Base-by-base conservation (phyloP, 306 rosid species). In the Glycine soja region DNA sequence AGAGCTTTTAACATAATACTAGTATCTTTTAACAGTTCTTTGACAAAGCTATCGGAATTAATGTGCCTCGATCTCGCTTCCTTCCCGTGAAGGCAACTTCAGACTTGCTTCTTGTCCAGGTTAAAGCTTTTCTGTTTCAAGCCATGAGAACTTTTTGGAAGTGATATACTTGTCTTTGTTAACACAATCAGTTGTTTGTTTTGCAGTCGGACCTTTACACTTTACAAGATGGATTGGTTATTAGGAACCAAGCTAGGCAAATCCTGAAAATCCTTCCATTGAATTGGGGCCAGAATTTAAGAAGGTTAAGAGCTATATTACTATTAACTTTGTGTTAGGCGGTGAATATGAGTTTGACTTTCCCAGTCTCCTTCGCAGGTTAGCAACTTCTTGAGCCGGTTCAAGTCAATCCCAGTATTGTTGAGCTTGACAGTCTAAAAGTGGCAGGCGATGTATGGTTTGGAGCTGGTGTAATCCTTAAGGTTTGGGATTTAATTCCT, bases 91-190 rank as follows among this genome's bases (percentile, higher is more conserved):
- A 95, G 88, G 95, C 95, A 80, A 86, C 97, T 85, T 95, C 99
- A 2, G 99, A 95, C 86, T 92, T 95, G 92, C 98, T 95, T 82
- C 99, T 95, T 87, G 97, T 95, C 85, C 93, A 95, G 97, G 98
- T 91, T 74, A 62, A 47, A 53, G 66, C 56, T 76, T 80, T 82
- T 77, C 51, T 57, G 68, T 50, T 71, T 15, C 81, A 62, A 16
- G 76, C 18, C 70, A 18, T 58, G 64, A 16, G 63, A 67, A 68
- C 61, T 84, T 75, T 34, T 43, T 57, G 57, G 70, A 72, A 83
- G 16, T 65, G 18, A 59, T 16, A 56, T 56, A n/a, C n/a, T 56
- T 56, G 10, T 61, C 72, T 68, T 70, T 45, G 56, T 72, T 81
- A 50, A 86, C 34, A 54, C 53, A 10, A 61, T 32, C 42, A 8